phyloP scores from a whole-genome alignment of 164 flowering plant genomes.

The Chloranthus sessilifolius region DNA sequence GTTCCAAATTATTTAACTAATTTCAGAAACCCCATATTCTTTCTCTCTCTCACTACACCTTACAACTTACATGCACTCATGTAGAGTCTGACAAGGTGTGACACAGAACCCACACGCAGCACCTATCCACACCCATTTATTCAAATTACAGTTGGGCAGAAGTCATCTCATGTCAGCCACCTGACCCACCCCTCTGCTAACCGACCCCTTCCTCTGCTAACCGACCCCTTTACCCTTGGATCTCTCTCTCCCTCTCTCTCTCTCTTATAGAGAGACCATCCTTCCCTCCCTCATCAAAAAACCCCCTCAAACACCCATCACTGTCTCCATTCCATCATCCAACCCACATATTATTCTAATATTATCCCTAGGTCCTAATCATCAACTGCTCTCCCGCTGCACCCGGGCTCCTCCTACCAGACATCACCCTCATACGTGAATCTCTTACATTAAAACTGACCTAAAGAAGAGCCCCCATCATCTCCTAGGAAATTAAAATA shows the following conservation, averaged over 20 bases:
- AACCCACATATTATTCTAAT: conserved; percentile 19
- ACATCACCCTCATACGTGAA: conserved; percentile 1
- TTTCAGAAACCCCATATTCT: background rate
- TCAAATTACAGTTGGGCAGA: conserved; percentile 36
- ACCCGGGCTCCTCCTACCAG: conserved; percentile 44
- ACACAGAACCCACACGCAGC: conserved; percentile 38
- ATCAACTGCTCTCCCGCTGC: conserved; percentile 63
- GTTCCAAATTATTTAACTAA: too few relatives aligned
- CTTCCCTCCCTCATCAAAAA: conserved; percentile 4
- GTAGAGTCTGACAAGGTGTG: conserved; percentile 32
- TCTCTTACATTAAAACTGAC: background rate
- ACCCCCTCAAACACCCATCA: conserved; percentile 44
- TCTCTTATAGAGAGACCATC: background rate
- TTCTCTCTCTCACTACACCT: background rate
- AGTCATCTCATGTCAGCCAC: conserved; percentile 58
- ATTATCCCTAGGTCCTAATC: conserved; percentile 45
- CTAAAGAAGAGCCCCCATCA: too few relatives aligned
- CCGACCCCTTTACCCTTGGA: conserved; percentile 1
- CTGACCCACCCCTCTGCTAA: conserved; percentile 21
- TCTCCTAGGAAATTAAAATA: background rate
- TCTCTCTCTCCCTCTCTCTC: conserved; percentile 14
- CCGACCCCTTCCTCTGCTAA: conserved; percentile 13
- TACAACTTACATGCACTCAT: conserved; percentile 22
- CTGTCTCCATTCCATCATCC: conserved; percentile 55
- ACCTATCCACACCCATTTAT: conserved; percentile 56